Percentiles rank a stretch among this genome's conserved stretches.
These are phyloP conservation scores for Eimeria maxima DNA, from an alignment of 169 alveolate genomes.

Conservation along the genomic window DNA sequence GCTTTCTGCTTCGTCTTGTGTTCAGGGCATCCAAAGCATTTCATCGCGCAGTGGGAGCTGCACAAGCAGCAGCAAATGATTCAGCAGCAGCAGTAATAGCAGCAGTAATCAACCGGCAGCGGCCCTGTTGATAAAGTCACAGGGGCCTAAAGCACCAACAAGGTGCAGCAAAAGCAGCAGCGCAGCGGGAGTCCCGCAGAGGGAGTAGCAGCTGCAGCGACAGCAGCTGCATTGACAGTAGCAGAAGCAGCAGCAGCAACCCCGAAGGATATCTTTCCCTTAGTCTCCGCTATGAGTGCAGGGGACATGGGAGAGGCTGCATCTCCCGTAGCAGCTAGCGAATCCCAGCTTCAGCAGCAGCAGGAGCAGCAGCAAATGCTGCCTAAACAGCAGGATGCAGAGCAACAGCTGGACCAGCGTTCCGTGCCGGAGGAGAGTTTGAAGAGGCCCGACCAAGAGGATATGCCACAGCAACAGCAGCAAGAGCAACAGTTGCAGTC, in stretches of 20 bases:
- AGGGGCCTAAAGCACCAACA: not conserved
- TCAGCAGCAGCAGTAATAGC: constrained; percentile 29
- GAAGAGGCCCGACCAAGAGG: constrained; percentile 18
- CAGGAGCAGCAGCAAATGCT: constrained; percentile 5
- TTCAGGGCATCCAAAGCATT: constrained; percentile 32
- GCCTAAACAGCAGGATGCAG: constrained; percentile 16
- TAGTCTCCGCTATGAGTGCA: constrained; percentile 46
- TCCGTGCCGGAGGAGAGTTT: not conserved
- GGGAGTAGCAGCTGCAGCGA: constrained; percentile 58
- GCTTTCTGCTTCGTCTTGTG: not conserved
- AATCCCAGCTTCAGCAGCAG: constrained; percentile 16
- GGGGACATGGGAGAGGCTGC: constrained; percentile 37
- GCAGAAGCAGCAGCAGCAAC: constrained; percentile 53
- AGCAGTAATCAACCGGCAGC: not conserved
- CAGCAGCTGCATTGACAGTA: not conserved
- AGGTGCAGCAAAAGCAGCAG: constrained; percentile 37
- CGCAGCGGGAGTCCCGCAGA: constrained; percentile 79
- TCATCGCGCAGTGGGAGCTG: constrained; percentile 60
- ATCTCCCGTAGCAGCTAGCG: constrained; percentile 28
- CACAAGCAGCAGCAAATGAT: constrained; percentile 54
- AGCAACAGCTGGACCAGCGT: constrained; percentile 31
- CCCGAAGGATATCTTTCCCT: not conserved
- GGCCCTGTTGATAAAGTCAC: not conserved
- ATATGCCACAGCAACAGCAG: constrained; percentile 18
- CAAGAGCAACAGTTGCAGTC: constrained; percentile 7